Evolutionary conservation across 2,329 filamentous ascomycete species (phyloP).

Genomic region (Pseudomassariella vexata): DNA sequence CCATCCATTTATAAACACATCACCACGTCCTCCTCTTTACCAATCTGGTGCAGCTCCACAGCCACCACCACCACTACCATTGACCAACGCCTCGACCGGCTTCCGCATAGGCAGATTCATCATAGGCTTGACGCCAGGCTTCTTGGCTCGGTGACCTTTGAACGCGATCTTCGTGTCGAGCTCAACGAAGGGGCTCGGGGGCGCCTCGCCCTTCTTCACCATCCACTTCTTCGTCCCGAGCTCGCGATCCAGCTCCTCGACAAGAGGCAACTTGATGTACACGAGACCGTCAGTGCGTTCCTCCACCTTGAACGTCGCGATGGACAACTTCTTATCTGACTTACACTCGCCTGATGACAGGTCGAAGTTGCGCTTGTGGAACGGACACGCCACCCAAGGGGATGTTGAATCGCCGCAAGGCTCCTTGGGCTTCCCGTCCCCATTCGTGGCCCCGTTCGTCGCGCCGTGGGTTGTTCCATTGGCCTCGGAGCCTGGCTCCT

Average conservation of each 20-base stretch:
- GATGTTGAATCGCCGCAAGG: slow-evolving; percentile 12
- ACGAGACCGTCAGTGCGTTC: slow-evolving; percentile 68
- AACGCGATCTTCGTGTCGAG: slow-evolving; percentile 41
- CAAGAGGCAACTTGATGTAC: slow-evolving; percentile 73
- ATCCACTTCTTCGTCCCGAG: slow-evolving; percentile 76
- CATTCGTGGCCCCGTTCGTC: neutral
- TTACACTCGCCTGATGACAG: slow-evolving; percentile 66
- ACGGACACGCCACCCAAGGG: slow-evolving; percentile 82
- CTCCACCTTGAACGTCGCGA: slow-evolving; percentile 76
- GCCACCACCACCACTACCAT: slow-evolving; percentile 22
- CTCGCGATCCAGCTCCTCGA: slow-evolving; percentile 73
- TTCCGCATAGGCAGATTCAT: slow-evolving; percentile 27
- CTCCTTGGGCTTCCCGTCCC: slow-evolving; percentile 9
- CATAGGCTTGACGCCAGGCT: slow-evolving; percentile 30
- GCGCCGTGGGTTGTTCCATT: too few relatives aligned
- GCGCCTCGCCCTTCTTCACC: slow-evolving; percentile 63
- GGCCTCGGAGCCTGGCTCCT: too few relatives aligned
- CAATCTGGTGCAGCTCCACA: slow-evolving; percentile 42
- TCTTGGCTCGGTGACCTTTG: slow-evolving; percentile 37
- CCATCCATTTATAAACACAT: neutral
- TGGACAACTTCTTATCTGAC: slow-evolving; percentile 69
- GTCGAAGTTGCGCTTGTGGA: slow-evolving; percentile 86
- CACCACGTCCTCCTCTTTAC: slow-evolving; percentile 21
- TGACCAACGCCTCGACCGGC: slow-evolving; percentile 30
- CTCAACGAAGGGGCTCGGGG: slow-evolving; percentile 32